Conservation (phyloP, 2,329 filamentous ascomycete genomes). For the Colletotrichum somersetense region DNA sequence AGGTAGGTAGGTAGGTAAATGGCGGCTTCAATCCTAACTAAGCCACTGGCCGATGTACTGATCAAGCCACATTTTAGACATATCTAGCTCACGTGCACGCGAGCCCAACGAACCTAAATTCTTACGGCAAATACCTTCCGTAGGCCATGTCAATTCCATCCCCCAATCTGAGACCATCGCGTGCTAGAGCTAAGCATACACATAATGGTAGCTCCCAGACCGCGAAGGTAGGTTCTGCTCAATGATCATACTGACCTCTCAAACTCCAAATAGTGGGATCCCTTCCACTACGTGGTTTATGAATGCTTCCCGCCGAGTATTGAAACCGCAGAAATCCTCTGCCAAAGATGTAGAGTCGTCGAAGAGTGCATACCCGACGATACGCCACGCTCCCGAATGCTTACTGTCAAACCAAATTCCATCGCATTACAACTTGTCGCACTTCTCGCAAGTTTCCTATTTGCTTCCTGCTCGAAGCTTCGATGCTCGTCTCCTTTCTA, state of each 20-base stretch:
- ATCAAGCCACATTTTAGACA: neutral
- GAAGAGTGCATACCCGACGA: constrained; percentile 33
- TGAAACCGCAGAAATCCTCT: constrained; percentile 23
- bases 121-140: neutral
- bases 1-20: too few species aligned
- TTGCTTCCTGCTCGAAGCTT: neutral
- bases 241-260: constrained; percentile 12
- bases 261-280: constrained; percentile 16
- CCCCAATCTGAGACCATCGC: neutral
- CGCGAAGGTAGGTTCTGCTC: neutral
- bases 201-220: neutral
- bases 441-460: neutral
- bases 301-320: constrained; percentile 25
- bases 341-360: constrained; percentile 19
- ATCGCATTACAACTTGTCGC: constrained; percentile 23
- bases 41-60: too few species aligned
- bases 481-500: neutral
- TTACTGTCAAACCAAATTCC: constrained; percentile 29
- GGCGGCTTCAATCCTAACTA: neutral
- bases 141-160: neutral
- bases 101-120: neutral
- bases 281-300: constrained; percentile 14
- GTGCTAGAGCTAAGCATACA: neutral
- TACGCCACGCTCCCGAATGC: constrained; percentile 43
- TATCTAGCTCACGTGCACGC: neutral